A percentile compares a stretch with the other conserved stretches of the same genome.
Evolutionary conservation across 2,329 filamentous ascomycete genomes (phyloP).

Genomic region (Mycosphaerella arachidis): DNA sequence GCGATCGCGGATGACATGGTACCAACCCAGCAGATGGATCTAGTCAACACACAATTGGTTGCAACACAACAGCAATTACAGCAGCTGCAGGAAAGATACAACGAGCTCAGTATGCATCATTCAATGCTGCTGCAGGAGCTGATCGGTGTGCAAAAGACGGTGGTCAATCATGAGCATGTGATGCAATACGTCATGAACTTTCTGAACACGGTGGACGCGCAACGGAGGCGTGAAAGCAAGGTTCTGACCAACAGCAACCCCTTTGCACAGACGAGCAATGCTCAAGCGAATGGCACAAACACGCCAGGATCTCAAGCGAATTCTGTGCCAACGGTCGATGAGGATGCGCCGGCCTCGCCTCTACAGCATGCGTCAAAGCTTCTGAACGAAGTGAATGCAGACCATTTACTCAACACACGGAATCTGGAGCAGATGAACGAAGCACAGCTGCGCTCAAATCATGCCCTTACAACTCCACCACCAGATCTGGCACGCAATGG

Average conservation of each 20-base stretch:
- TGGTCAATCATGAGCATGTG: conserved; percentile 66
- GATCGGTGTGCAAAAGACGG: conserved; percentile 63
- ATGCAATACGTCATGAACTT: conserved; percentile 69
- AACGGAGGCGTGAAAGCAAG: conserved; percentile 59
- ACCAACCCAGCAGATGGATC: conserved; percentile 80
- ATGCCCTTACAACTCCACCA: conserved; percentile 54
- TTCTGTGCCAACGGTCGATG: conserved; percentile 35
- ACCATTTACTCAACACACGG: conserved; percentile 60
- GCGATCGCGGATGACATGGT: conserved; percentile 66
- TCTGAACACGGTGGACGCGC: conserved; percentile 60
- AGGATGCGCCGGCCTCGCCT: conserved; percentile 63
- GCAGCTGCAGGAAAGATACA: conserved; percentile 76
- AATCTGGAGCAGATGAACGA: conserved; percentile 63
- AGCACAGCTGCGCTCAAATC: conserved; percentile 51
- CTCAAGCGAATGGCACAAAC: conserved; percentile 12
- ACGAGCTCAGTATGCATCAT: conserved; percentile 67
- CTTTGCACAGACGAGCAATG: conserved; percentile 24
- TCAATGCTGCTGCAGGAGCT: conserved; percentile 61
- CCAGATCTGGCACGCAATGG: conserved; percentile 41
- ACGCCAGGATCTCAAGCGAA: conserved; percentile 10
- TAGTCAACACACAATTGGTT: conserved; percentile 80
- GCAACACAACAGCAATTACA: conserved; percentile 92
- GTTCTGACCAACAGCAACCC: conserved; percentile 34
- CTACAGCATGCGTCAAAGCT: conserved; percentile 65
- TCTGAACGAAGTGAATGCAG: conserved; percentile 60